These are phyloP conservation scores for Blastocladiella emersonii DNA, from an alignment of 371 early-diverging fungal species.

Conservation along the genomic window DNA sequence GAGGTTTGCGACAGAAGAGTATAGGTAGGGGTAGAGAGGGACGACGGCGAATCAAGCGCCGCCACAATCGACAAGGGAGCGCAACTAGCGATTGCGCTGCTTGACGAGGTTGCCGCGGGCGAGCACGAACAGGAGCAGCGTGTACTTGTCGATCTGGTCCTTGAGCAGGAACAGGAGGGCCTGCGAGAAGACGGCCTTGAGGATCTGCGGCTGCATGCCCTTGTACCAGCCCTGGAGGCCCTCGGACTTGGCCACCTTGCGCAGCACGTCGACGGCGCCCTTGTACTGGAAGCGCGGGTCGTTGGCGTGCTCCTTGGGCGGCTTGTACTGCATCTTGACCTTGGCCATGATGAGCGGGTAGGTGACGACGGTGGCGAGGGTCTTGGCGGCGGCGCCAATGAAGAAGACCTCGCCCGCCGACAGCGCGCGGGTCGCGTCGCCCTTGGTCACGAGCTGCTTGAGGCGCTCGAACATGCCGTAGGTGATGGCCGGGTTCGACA, in stretches of 20 bases:
- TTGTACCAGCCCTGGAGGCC: constrained; percentile 85
- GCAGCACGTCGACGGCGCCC: constrained; percentile 72
- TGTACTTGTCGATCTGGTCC: constrained; percentile 47
- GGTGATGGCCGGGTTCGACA: constrained; percentile 92
- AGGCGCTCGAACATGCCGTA: constrained; percentile 88
- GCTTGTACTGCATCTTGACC: constrained; percentile 87
- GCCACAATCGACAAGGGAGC: too few species aligned
- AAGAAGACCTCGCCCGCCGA: constrained; percentile 66
- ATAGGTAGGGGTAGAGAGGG: too few species aligned
- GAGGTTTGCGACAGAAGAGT: too few species aligned
- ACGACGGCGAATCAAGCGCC: too few species aligned
- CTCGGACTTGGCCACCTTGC: constrained; percentile 57
- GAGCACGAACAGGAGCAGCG: constrained; percentile 2
- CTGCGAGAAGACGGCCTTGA: constrained; percentile 90
- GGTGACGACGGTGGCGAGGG: constrained; percentile 59
- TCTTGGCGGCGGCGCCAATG: constrained; percentile 82
- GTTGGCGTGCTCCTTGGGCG: constrained; percentile 45
- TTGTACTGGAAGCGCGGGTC: constrained; percentile 48
- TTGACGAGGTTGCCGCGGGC: not conserved
- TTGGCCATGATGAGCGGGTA: constrained; percentile 96
- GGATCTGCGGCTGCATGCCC: constrained; percentile 92
- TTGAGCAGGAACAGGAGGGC: constrained; percentile 88
- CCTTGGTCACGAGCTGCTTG: constrained; percentile 43
- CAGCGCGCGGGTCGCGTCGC: constrained; percentile 27
- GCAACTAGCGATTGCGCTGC: not conserved